phyloP scores from a whole-genome alignment of 345 rosid species.

The Aquilaria malaccensis region DNA sequence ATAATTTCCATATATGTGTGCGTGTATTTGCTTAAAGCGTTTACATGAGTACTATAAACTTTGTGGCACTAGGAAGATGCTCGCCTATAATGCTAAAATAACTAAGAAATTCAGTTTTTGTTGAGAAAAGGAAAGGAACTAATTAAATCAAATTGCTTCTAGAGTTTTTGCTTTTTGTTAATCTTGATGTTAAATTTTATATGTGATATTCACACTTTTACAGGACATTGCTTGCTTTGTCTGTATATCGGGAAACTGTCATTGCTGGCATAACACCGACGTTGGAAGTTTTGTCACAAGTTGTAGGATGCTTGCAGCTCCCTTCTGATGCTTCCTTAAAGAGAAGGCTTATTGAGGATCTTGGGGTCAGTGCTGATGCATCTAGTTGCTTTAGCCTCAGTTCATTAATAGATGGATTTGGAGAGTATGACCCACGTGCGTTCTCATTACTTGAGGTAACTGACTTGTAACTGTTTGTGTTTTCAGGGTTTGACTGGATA shows the following conservation, averaged over 20 bases:
- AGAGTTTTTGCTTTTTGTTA: slow-evolving; percentile 3
- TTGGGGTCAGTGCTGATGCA: slow-evolving; percentile 43
- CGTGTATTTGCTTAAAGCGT: no score
- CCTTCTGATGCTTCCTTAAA: slow-evolving; percentile 62
- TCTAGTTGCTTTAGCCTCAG: slow-evolving; percentile 45
- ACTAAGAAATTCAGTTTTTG: no score
- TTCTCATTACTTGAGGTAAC: slow-evolving; percentile 82
- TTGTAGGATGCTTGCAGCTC: slow-evolving; percentile 81
- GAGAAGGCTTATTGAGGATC: slow-evolving; percentile 53
- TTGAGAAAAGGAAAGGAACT: no score
- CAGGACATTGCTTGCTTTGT: slow-evolving; percentile 75
- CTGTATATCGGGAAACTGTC: slow-evolving; percentile 64
- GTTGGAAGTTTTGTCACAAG: slow-evolving; percentile 71
- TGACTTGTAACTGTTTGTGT: slow-evolving; percentile 9
- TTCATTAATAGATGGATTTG: slow-evolving; percentile 85
- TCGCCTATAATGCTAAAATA: no score
- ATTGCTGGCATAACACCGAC: slow-evolving; percentile 57
- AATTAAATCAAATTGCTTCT: no score
- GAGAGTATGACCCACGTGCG: slow-evolving; percentile 93
- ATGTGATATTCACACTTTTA: slow-evolving; percentile 8
- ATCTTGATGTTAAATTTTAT: slow-evolving; percentile 8
- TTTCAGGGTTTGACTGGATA: slow-evolving; percentile 5
- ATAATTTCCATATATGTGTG: no score
- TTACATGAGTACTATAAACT: no score
- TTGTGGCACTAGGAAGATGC: no score